Evolutionary conservation across 2,329 filamentous ascomycete genomes (phyloP), one percentile per base, ranked within the genome.

Genomic region (Ceratocystis papillata): DNA sequence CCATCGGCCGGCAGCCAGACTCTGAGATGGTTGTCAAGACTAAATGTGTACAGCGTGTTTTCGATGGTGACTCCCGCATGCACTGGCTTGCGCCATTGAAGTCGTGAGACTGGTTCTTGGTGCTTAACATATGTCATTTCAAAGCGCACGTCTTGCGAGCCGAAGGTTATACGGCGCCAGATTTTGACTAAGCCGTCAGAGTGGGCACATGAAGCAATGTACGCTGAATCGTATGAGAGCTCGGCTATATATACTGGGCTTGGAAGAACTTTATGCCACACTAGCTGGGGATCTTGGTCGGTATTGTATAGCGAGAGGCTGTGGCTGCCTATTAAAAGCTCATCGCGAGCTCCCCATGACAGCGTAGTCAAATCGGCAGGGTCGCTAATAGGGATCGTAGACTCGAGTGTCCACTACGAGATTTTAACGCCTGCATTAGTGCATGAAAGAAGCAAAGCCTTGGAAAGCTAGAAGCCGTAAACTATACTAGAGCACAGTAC

Each of bases 81-180:
- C 69, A 84, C 83, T 5, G 90, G 89, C 69, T 84, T 84, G 60
- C 90, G 86, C 95, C 95, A 99, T 73, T 93, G 87, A 68, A 96
- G 77, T 68, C 84, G 85, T 2, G 89, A 93, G n/a, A 99, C 85
- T 0, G 87, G 77, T 30, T 83, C 80, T 0, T 90, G 89, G 73
- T 99, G 94, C n/a, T 86, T 80, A 1, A 99, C 83, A 75, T 97
- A 97, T 33, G 87, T 86, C 71, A 96, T 87, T 71, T 97, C 93
- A 75, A 97, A 97, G 66, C 88, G 83, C 48, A 90, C 87, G 70
- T 95, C 88, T 67, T 90, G 87, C 0, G 85, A 82, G 15, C 90
- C 90, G 73, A 93, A 96, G 7, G 88, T 88, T 28, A 96, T 78
- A 64, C 93, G 83, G 69, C 91, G 85, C 94, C 95, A 99, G 71